phyloP scores from a whole-genome alignment of 2,329 filamentous ascomycete genomes.

The Xylaria polymorpha region DNA sequence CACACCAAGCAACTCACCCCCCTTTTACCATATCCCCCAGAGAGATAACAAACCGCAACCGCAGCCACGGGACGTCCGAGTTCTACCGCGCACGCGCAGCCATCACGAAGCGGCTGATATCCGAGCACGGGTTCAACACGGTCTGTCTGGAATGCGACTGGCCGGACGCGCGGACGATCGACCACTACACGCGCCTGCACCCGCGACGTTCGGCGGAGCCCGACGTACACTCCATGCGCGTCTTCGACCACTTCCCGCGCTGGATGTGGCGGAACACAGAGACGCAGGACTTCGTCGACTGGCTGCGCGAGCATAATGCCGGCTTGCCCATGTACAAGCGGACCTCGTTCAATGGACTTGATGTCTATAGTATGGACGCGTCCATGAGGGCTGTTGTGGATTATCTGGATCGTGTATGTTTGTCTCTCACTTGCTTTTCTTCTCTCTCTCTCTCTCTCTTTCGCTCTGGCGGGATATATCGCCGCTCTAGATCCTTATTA shows the following conservation, averaged over 20 bases:
- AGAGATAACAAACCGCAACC: background rate
- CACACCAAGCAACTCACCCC: background rate
- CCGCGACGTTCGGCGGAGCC: slow-evolving; percentile 43
- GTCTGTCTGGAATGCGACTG: slow-evolving; percentile 65
- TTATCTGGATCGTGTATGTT: slow-evolving; percentile 56
- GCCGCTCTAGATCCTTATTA: background rate
- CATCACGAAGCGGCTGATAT: slow-evolving; percentile 62
- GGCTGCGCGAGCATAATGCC: slow-evolving; percentile 59
- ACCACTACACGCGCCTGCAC: slow-evolving; percentile 61
- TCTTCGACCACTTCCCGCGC: slow-evolving; percentile 63
- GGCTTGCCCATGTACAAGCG: slow-evolving; percentile 36
- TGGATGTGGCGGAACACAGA: slow-evolving; percentile 69
- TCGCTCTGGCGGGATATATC: too few relatives aligned
- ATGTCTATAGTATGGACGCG: slow-evolving; percentile 51
- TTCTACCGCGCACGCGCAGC: slow-evolving; percentile 64
- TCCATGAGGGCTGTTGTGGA: slow-evolving; percentile 48
- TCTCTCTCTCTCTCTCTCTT: too few relatives aligned
- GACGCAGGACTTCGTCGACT: slow-evolving; percentile 62
- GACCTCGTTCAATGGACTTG: slow-evolving; percentile 61
- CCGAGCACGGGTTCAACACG: slow-evolving; percentile 62
- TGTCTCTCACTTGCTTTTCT: slow-evolving; percentile 20
- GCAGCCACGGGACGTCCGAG: slow-evolving; percentile 63
- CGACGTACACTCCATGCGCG: slow-evolving; percentile 50
- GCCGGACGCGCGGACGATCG: slow-evolving; percentile 64
- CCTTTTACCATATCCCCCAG: background rate